Conservation (phyloP, 169 alveolate species). For the Toxoplasma gondii region DNA sequence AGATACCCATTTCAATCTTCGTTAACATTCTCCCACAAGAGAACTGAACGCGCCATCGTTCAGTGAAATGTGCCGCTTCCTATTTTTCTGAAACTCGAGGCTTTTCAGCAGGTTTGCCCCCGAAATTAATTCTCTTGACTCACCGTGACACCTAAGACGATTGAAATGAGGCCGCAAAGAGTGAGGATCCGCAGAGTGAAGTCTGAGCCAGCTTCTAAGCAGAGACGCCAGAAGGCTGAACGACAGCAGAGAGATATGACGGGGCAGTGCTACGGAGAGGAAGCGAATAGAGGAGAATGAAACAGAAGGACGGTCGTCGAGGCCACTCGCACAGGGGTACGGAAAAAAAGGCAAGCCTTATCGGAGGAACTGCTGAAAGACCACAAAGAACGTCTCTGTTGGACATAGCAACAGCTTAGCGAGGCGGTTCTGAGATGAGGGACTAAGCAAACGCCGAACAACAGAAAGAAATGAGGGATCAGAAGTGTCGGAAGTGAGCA, state of each 20-base stretch:
- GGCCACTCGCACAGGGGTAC: not conserved
- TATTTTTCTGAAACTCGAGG: too few species aligned
- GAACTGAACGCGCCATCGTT: too few species aligned
- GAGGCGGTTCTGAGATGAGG: too few species aligned
- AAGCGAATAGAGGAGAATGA: not conserved
- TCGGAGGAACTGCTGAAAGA: not conserved
- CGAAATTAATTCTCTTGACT: not conserved
- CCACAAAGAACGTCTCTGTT: not conserved
- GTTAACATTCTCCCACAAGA: too few species aligned
- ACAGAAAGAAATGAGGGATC: too few species aligned
- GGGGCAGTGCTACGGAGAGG: not conserved
- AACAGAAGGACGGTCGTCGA: not conserved
- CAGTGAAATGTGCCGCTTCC: too few species aligned
- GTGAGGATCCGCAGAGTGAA: conserved; percentile 54
- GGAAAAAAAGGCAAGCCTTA: not conserved
- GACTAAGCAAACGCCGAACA: too few species aligned
- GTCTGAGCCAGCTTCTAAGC: conserved; percentile 55
- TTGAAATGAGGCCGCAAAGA: conserved; percentile 51
- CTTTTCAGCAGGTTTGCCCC: too few species aligned
- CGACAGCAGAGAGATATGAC: not conserved
- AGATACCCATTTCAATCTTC: too few species aligned
- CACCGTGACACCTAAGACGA: conserved; percentile 58
- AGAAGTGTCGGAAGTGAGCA: too few species aligned
- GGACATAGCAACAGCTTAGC: too few species aligned
- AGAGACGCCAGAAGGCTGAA: conserved; percentile 62